Conservation (phyloP, 2,329 filamentous ascomycete genomes). For the Cytospora piceae region DNA sequence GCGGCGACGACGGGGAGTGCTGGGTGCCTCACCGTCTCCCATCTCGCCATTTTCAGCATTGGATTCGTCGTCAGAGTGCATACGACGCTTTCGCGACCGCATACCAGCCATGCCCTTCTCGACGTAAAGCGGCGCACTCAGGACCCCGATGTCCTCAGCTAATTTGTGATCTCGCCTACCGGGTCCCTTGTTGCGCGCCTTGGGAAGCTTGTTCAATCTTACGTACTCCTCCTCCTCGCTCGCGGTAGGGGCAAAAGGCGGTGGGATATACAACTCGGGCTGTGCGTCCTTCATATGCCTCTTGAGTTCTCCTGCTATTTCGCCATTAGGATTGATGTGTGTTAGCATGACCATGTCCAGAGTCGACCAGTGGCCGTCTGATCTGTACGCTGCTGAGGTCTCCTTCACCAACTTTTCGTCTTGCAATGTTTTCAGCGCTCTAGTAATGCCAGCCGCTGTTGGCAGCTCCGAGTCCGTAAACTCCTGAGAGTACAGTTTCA, state of each 20-base stretch:
- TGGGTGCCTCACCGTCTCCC: slow-evolving; percentile 1
- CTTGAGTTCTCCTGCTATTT: slow-evolving; percentile 48
- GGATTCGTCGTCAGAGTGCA: slow-evolving; percentile 26
- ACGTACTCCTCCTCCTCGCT: slow-evolving; percentile 42
- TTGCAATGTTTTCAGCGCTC: slow-evolving; percentile 40
- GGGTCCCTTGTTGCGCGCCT: slow-evolving; percentile 30
- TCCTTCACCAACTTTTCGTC: slow-evolving; percentile 31
- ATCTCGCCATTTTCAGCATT: slow-evolving; percentile 18
- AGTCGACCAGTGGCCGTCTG: slow-evolving; percentile 26
- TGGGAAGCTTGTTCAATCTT: slow-evolving; percentile 34
- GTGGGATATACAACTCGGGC: slow-evolving; percentile 49
- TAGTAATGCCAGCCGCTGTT: slow-evolving; percentile 14
- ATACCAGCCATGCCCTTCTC: slow-evolving; percentile 33
- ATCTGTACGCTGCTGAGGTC: slow-evolving; percentile 24
- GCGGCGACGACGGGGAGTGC: slow-evolving; percentile 5
- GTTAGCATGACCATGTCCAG: slow-evolving; percentile 45
- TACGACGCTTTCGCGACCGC: slow-evolving; percentile 26
- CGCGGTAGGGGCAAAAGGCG: slow-evolving; percentile 42
- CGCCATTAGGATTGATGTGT: slow-evolving; percentile 47
- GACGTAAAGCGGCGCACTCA: slow-evolving; percentile 55
- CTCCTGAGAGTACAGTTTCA: slow-evolving; percentile 48
- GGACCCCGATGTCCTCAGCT: slow-evolving; percentile 50
- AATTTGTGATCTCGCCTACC: slow-evolving; percentile 43
- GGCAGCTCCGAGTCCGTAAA: slow-evolving; percentile 46
- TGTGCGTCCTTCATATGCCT: slow-evolving; percentile 52